A percentile compares a stretch with the other conserved stretches of the same genome.
These are phyloP conservation scores for Lipomyces kockii DNA, from an alignment of 805 yeast species.

Conservation along the genomic window DNA sequence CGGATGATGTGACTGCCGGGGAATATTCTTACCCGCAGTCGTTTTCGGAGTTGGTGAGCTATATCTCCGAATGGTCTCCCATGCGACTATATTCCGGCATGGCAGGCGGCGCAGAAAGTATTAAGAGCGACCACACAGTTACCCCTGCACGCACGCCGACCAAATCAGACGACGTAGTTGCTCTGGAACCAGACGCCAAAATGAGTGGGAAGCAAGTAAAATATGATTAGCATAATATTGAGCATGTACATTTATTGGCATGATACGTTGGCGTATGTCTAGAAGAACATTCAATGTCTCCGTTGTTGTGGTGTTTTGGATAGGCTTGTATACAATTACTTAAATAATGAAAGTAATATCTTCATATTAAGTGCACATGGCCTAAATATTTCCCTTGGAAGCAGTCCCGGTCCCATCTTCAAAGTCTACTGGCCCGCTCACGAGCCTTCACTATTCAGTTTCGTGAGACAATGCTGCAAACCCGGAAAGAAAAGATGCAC, in stretches of 20 bases:
- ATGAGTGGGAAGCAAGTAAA: background rate
- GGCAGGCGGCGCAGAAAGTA: background rate
- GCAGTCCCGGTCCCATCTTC: too few relatives aligned
- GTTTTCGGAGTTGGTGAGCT: slow-evolving; percentile 12
- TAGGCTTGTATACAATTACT: too few relatives aligned
- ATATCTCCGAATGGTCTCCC: slow-evolving; percentile 32
- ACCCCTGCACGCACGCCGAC: background rate
- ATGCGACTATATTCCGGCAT: slow-evolving; percentile 16
- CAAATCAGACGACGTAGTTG: background rate
- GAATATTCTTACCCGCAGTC: slow-evolving; percentile 14
- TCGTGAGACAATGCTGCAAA: too few relatives aligned
- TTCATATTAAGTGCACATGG: too few relatives aligned
- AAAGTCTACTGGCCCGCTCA: too few relatives aligned
- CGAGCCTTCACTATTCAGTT: too few relatives aligned
- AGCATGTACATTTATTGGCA: background rate
- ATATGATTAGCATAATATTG: background rate
- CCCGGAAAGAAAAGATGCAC: too few relatives aligned
- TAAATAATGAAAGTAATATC: too few relatives aligned
- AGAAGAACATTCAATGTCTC: too few relatives aligned
- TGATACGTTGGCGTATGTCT: too few relatives aligned
- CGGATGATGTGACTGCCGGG: slow-evolving; percentile 1
- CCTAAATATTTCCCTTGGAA: too few relatives aligned
- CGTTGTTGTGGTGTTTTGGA: too few relatives aligned
- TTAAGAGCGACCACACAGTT: background rate
- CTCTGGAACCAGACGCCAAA: background rate